Conservation (phyloP, 2,329 filamentous ascomycete species). For the Aspergillus sclerotialis region DNA sequence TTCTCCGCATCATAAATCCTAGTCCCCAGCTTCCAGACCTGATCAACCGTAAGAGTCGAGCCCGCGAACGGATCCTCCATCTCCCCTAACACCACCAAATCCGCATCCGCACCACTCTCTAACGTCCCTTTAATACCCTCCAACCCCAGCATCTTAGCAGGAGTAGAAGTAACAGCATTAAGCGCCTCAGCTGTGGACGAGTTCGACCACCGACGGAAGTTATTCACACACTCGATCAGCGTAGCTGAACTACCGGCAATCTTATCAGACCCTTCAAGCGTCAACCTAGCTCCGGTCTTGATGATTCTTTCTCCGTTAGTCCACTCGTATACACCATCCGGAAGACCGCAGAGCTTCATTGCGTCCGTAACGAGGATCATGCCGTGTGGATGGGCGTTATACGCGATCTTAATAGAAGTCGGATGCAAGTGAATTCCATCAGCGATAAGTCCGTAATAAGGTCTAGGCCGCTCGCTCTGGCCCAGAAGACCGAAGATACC, state of each 20-base stretch:
- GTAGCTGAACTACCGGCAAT: conserved; percentile 62
- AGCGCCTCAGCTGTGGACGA: conserved; percentile 33
- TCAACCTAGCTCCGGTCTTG: conserved; percentile 60
- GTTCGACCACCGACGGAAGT: conserved; percentile 36
- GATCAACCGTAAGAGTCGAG: conserved; percentile 29
- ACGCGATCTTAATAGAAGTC: conserved; percentile 82
- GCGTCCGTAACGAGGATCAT: conserved; percentile 88
- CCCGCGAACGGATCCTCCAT: conserved; percentile 22
- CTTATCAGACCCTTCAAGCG: conserved; percentile 69
- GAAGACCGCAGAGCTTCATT: conserved; percentile 78
- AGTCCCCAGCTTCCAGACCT: conserved; percentile 38
- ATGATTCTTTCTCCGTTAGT: conserved; percentile 61
- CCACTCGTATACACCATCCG: conserved; percentile 80
- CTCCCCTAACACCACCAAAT: conserved; percentile 35
- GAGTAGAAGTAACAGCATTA: conserved; percentile 33
- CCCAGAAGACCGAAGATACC: conserved; percentile 84
- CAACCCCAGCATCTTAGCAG: conserved; percentile 32
- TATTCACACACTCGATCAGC: conserved; percentile 39
- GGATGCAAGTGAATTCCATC: conserved; percentile 89
- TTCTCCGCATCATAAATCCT: conserved; percentile 33
- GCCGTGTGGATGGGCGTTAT: conserved; percentile 74
- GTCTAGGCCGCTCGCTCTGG: conserved; percentile 49
- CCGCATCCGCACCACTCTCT: conserved; percentile 35
- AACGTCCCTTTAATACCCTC: conserved; percentile 33
- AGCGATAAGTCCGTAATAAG: conserved; percentile 82